These are phyloP conservation scores for Hyphopichia fennica DNA, from an alignment of 1,139 yeast genomes.

Conservation along the genomic window DNA sequence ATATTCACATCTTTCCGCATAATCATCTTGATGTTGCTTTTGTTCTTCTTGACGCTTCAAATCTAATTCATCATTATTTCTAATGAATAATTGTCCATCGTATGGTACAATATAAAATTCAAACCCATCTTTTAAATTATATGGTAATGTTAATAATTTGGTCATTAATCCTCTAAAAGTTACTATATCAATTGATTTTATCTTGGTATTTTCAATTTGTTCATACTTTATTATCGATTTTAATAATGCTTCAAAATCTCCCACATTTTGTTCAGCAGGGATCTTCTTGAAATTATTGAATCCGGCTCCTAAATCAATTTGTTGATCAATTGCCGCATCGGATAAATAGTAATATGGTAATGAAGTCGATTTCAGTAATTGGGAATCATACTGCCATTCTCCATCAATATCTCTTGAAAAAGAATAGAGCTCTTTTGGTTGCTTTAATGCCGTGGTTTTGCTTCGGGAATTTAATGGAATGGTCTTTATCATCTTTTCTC, in stretches of 20 bases:
- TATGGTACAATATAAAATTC: slow-evolving; percentile 60
- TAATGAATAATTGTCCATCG: slow-evolving; percentile 87
- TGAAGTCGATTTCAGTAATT: slow-evolving; percentile 40
- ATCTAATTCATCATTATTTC: slow-evolving; percentile 51
- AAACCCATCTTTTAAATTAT: slow-evolving; percentile 54
- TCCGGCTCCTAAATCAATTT: slow-evolving; percentile 66
- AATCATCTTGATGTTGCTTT: slow-evolving; percentile 26
- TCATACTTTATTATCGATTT: slow-evolving; percentile 59
- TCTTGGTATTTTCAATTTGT: slow-evolving; percentile 39
- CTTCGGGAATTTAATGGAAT: slow-evolving; percentile 51
- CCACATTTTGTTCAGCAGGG: slow-evolving; percentile 52
- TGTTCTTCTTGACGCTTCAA: slow-evolving; percentile 20
- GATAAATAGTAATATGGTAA: slow-evolving; percentile 77
- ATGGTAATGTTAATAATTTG: slow-evolving; percentile 62
- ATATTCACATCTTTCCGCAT: slow-evolving; percentile 47
- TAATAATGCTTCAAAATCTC: slow-evolving; percentile 61
- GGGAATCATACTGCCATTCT: slow-evolving; percentile 40
- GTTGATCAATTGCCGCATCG: slow-evolving; percentile 55
- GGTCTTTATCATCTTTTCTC: slow-evolving; percentile 23
- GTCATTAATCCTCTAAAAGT: slow-evolving; percentile 87
- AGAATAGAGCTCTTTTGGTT: slow-evolving; percentile 70
- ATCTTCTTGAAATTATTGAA: slow-evolving; percentile 54
- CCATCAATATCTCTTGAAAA: slow-evolving; percentile 60
- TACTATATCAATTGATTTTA: slow-evolving; percentile 59
- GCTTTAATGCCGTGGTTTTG: slow-evolving; percentile 56